Percentiles rank a stretch among this genome's conserved stretches.
These are phyloP conservation scores for Wickerhamomyces tratensis DNA, from an alignment of 805 yeast genomes.

Conservation along the genomic window DNA sequence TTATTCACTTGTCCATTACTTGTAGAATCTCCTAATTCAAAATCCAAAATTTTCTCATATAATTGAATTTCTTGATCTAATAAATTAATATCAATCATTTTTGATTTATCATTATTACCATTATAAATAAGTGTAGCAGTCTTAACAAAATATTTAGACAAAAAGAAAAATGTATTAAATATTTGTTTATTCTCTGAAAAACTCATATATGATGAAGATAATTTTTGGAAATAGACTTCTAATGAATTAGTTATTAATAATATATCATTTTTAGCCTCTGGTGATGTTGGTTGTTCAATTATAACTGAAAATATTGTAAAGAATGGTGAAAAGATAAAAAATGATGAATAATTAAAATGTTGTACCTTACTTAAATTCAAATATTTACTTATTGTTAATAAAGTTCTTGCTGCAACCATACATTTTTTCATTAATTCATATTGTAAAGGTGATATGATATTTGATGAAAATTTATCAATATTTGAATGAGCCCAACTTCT, in stretches of 20 bases:
- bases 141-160: slow-evolving; percentile 12
- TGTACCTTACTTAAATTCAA: slow-evolving; percentile 3
- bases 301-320: slow-evolving; percentile 15
- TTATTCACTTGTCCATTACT: no score
- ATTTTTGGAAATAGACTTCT: slow-evolving; percentile 3
- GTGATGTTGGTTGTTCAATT: slow-evolving; percentile 12
- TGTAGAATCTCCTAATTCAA: not conserved
- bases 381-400: slow-evolving; percentile 4
- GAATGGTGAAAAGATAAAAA: slow-evolving; percentile 15
- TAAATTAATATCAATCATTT: slow-evolving; percentile 3
- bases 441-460: slow-evolving; percentile 4
- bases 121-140: slow-evolving; percentile 13
- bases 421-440: slow-evolving; percentile 10
- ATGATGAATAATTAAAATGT: slow-evolving; percentile 8
- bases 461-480: slow-evolving; percentile 1
- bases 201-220: not conserved
- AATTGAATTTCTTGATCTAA: slow-evolving; percentile 5
- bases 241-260: slow-evolving; percentile 4
- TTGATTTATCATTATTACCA: not conserved
- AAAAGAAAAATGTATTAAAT: slow-evolving; percentile 4
- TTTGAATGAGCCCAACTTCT: slow-evolving; percentile 16
- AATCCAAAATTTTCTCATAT: not conserved
- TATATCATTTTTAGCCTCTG: slow-evolving; percentile 7
- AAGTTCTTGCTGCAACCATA: slow-evolving; percentile 11
- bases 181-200: slow-evolving; percentile 8